Percentiles rank a stretch among this genome's conserved stretches.
phyloP scores from a whole-genome alignment of 2,329 filamentous ascomycete species.

The Fusarium secorum region DNA sequence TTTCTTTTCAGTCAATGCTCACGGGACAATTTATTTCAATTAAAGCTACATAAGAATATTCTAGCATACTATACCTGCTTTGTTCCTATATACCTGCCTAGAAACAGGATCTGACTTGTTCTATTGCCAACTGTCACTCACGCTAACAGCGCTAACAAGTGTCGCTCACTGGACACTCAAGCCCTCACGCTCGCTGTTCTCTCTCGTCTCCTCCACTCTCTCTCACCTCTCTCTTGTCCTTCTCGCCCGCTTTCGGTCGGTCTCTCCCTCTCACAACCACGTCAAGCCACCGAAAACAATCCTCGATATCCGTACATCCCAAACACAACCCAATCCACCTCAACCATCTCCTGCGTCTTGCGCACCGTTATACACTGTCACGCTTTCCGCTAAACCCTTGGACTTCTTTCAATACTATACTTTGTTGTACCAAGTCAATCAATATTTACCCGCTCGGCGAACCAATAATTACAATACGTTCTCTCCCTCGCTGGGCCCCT shows the following conservation, averaged over 20 bases:
- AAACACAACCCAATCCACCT: not conserved
- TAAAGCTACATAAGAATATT: not conserved
- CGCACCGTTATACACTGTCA: slow-evolving; percentile 23
- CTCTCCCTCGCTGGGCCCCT: slow-evolving; percentile 12
- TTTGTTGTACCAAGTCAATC: not conserved
- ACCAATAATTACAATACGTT: slow-evolving; percentile 8
- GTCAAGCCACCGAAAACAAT: slow-evolving; percentile 36
- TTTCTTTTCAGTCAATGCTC: not conserved
- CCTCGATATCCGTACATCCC: slow-evolving; percentile 5
- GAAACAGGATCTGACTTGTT: slow-evolving; percentile 13
- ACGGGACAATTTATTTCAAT: not conserved
- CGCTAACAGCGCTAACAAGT: slow-evolving; percentile 25
- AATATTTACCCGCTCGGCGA: slow-evolving; percentile 6
- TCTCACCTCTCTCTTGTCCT: not conserved
- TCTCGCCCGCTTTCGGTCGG: slow-evolving; percentile 30
- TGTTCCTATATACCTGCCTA: not conserved
- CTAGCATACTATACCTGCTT: not conserved
- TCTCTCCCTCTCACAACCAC: slow-evolving; percentile 33
- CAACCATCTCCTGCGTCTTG: slow-evolving; percentile 8
- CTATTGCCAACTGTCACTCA: slow-evolving; percentile 26
- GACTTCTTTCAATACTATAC: not conserved
- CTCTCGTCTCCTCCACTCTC: not conserved
- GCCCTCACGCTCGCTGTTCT: not conserved
- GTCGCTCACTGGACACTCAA: slow-evolving; percentile 12
- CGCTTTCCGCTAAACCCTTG: not conserved